These are phyloP conservation scores for Dillenia suffruticosa DNA, from an alignment of 164 flowering plant species.

Conservation along the genomic window DNA sequence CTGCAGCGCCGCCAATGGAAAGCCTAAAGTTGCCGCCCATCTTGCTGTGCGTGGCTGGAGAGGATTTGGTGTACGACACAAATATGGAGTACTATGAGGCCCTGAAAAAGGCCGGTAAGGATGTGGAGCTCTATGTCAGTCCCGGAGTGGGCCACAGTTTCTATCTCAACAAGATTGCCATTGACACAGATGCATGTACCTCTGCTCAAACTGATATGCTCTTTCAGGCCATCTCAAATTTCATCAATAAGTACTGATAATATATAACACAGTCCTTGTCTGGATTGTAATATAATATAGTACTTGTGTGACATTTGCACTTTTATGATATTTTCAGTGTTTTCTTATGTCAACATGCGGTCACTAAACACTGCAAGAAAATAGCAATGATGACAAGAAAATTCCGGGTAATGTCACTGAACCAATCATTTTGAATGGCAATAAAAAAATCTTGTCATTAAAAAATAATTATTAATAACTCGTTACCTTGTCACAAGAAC, in stretches of 20 bases:
- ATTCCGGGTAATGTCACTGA: no score
- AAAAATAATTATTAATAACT: no score
- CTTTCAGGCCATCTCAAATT: constrained; percentile 36
- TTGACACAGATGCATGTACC: constrained; percentile 53
- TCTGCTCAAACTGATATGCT: constrained; percentile 32
- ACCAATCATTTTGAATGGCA: no score
- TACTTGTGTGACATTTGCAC: no score
- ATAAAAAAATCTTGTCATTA: no score
- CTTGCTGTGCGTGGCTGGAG: constrained; percentile 56
- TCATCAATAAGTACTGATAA: constrained; percentile 40
- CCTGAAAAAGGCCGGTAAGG: constrained; percentile 56
- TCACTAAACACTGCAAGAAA: no score
- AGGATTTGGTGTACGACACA: constrained; percentile 59
- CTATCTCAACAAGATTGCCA: constrained; percentile 64
- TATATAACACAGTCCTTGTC: no score
- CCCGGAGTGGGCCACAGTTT: constrained; percentile 63
- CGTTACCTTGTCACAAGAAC: no score
- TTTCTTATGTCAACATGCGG: no score
- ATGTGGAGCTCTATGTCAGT: constrained; percentile 49
- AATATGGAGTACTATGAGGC: constrained; percentile 73
- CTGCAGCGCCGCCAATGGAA: constrained; percentile 31
- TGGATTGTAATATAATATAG: no score
- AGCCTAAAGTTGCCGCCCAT: constrained; percentile 46
- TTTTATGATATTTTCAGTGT: no score
- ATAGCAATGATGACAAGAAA: background rate